phyloP scores from a whole-genome alignment of 768 basidiomycete species.

The Pisolithus tinctorius region DNA sequence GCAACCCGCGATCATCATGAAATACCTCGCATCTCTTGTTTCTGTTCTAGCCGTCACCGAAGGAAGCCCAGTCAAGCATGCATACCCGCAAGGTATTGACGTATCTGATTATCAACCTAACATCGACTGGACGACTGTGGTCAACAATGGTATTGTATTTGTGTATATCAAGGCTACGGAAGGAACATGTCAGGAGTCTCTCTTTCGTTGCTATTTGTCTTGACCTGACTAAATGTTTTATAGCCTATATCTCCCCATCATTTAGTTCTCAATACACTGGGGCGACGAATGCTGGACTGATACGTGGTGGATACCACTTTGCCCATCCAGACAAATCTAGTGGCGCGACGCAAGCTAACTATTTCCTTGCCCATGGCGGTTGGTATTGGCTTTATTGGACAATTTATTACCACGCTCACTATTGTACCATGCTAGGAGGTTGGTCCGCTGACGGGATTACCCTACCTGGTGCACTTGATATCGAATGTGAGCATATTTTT shows the following conservation, averaged over 20 bases:
- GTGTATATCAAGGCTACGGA: constrained; percentile 67
- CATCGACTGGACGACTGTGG: constrained; percentile 48
- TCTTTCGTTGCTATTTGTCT: neutral
- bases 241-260: constrained; percentile 18
- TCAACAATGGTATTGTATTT: constrained; percentile 45
- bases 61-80: constrained; percentile 23
- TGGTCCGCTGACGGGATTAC: constrained; percentile 53
- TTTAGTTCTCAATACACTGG: constrained; percentile 49
- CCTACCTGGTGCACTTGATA: constrained; percentile 58
- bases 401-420: neutral
- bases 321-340: constrained; percentile 47
- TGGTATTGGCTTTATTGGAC: neutral
- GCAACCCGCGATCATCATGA: constrained; percentile 9
- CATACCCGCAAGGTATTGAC: constrained; percentile 45
- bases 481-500: constrained; percentile 41
- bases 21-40: constrained; percentile 10
- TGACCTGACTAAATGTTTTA: neutral
- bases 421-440: constrained; percentile 29
- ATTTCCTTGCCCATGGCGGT: constrained; percentile 54
- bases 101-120: constrained; percentile 44
- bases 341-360: constrained; percentile 54
- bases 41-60: constrained; percentile 9
- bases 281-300: constrained; percentile 48
- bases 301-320: constrained; percentile 58
- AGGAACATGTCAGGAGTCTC: constrained; percentile 39